These are phyloP conservation scores for Moesziomyces globuligerus DNA, from an alignment of 1,284 basidiomycete species.

Conservation along the genomic window DNA sequence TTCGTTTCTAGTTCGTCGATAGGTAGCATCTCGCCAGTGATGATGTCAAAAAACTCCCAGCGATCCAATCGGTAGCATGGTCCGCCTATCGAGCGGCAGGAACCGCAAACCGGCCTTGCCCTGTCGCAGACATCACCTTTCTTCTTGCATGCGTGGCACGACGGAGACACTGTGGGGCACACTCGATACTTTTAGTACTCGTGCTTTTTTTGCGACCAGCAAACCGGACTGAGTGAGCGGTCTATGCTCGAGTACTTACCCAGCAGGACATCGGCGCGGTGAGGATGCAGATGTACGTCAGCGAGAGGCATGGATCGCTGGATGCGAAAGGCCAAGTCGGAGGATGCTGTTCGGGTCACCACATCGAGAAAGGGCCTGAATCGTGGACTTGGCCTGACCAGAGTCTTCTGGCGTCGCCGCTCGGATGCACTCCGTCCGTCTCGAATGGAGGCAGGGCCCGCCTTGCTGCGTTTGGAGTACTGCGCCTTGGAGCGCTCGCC, in stretches of 20 bases:
- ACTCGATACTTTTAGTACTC: neutral
- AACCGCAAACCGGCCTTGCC: conserved; percentile 1
- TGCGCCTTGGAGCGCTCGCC: neutral
- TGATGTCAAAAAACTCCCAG: conserved; percentile 4
- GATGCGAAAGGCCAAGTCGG: neutral
- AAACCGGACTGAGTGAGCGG: too few relatives aligned
- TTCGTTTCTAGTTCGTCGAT: neutral
- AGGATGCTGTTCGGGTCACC: conserved; percentile 5
- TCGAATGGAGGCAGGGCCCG: too few relatives aligned
- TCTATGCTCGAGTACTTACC: too few relatives aligned
- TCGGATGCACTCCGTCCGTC: neutral
- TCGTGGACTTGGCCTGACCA: neutral
- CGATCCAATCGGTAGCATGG: neutral
- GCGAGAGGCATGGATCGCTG: neutral
- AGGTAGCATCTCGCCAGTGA: neutral
- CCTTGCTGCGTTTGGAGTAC: too few relatives aligned
- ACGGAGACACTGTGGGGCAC: conserved; percentile 1
- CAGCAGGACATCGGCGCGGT: conserved; percentile 6
- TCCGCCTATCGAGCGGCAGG: neutral
- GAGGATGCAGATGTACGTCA: conserved; percentile 2
- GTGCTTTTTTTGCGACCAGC: too few relatives aligned
- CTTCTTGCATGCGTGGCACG: conserved; percentile 1
- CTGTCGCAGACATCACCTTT: conserved; percentile 5
- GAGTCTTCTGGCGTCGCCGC: neutral
- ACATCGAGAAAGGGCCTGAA: conserved; percentile 7